Base-by-base conservation (phyloP, 805 yeast genomes). In the Limtongia smithiae region DNA sequence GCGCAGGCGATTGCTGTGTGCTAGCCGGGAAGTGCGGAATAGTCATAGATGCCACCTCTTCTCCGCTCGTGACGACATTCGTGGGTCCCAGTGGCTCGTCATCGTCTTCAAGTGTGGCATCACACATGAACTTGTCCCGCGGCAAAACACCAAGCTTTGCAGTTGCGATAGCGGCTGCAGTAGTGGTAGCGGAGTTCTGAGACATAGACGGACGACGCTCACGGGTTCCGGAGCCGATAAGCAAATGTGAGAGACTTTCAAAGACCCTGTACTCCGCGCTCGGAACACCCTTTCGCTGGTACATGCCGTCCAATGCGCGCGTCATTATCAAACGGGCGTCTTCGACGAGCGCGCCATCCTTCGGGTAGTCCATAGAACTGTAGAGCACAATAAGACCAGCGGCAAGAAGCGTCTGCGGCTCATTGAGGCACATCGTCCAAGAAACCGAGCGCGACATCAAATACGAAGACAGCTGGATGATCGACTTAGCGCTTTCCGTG, bases 281-380 rank as follows among this genome's bases (percentile, higher is more conserved):
- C n/a, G 46, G 28, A 14, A 51, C 47, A 7, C 57, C 57, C 2
- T 45, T 17, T 5, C 37, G 43, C 20, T 33, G 33, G 18, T 44
- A 32, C 17, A 59, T 43, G 17, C 57, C 46, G 8, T 62, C 60
- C 24, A 64, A 48, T 17, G 61, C 47, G 25, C 49, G 50, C 2
- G 55, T 65, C 40, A 88, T 66, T 41, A 85, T 68, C 30, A 67
- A 72, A 57, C 80, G 83, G 62, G 82, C 79, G 44, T 82, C 88
- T 61, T 80, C 85, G 62, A 82, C 81, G 46, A 88, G 67, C 1
- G 91, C 81, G 0, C 96, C 95, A 33, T 89, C 88, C 62, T 86
- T 80, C 2, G 86, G 81, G 62, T 85, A 87, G 55, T 88, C 96
- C 48, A 89, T 70, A 0, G 88, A 79, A 14, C 94, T 89, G 55